Percentiles rank a stretch among this genome's conserved stretches.
Evolutionary conservation across 345 rosid genomes (phyloP).

Genomic region (Pistacia atlantica): DNA sequence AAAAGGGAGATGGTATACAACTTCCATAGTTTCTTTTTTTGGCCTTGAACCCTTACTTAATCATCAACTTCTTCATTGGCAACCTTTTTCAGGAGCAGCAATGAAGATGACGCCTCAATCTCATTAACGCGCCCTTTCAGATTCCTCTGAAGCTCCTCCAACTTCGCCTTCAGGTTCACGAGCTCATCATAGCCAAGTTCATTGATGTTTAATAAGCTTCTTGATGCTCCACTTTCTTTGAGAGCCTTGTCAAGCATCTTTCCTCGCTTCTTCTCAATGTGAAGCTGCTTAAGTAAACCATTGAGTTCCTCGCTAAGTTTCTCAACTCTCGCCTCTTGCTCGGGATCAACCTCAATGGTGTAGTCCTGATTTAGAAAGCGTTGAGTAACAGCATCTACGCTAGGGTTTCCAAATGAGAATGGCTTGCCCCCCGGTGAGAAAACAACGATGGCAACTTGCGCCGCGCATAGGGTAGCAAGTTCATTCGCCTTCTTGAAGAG

Average conservation of each 20-base stretch:
- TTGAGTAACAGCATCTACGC: conserved; percentile 43
- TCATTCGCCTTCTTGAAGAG: conserved; percentile 72
- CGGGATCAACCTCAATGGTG: neutral
- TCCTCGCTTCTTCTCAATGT: conserved; percentile 40
- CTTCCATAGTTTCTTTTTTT: neutral
- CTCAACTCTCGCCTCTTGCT: conserved; percentile 3
- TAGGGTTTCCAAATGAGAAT: conserved; percentile 65
- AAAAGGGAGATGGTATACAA: conserved; percentile 8
- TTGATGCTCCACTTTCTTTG: conserved; percentile 26
- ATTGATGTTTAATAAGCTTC: conserved; percentile 23
- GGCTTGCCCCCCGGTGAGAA: conserved; percentile 81
- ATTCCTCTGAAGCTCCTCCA: conserved; percentile 31
- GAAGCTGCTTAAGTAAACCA: conserved; percentile 25
- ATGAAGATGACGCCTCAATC: conserved; percentile 38
- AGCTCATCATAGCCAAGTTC: conserved; percentile 27
- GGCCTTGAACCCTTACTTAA: neutral
- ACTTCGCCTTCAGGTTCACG: conserved; percentile 26
- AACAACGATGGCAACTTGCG: conserved; percentile 56
- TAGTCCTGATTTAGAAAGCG: conserved; percentile 36
- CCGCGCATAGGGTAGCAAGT: conserved; percentile 57
- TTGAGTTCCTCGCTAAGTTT: conserved; percentile 21
- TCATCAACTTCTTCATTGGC: neutral
- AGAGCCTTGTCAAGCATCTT: conserved; percentile 29
- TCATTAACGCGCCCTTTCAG: conserved; percentile 26
- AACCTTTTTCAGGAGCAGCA: conserved; percentile 29